These are phyloP conservation scores for Clohesyomyces aquaticus DNA, from an alignment of 495 filamentous ascomycete genomes.

Conservation along the genomic window DNA sequence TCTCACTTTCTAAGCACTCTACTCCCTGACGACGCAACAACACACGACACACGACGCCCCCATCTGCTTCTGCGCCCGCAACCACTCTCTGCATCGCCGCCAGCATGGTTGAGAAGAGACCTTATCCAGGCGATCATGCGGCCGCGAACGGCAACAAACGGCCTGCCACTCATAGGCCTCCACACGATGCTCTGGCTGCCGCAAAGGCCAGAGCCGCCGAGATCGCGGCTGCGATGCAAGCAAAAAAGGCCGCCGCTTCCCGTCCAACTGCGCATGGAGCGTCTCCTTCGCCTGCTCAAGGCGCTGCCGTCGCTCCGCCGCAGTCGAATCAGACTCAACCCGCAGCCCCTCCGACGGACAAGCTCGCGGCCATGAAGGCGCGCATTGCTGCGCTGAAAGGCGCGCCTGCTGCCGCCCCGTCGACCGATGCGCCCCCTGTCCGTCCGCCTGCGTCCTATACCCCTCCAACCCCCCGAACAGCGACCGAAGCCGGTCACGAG, in stretches of 20 bases:
- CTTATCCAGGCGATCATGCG: slow-evolving; percentile 55
- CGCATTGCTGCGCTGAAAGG: slow-evolving; percentile 74
- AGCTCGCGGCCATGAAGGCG: slow-evolving; percentile 75
- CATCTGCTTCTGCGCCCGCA: not conserved
- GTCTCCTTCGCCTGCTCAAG: slow-evolving; percentile 44
- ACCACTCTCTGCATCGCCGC: not conserved
- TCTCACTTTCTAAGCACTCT: not conserved
- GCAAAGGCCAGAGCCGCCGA: slow-evolving; percentile 23
- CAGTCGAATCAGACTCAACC: slow-evolving; percentile 50
- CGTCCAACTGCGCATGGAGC: slow-evolving; percentile 7
- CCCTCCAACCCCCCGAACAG: not conserved
- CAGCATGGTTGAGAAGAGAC: slow-evolving; percentile 65
- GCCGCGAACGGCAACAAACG: slow-evolving; percentile 55
- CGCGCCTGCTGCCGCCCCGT: slow-evolving; percentile 46
- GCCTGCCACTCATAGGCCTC: slow-evolving; percentile 47
- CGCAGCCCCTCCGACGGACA: slow-evolving; percentile 30
- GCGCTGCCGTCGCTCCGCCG: slow-evolving; percentile 41
- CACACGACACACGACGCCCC: not conserved
- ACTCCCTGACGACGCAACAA: not conserved
- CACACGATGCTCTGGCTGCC: slow-evolving; percentile 38
- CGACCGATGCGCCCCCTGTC: slow-evolving; percentile 25
- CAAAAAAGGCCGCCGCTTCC: slow-evolving; percentile 36
- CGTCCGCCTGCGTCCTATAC: slow-evolving; percentile 43
- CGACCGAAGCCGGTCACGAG: not conserved
- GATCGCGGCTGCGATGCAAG: slow-evolving; percentile 36